A percentile compares a stretch with the other conserved stretches of the same genome.
Evolutionary conservation across 2,329 filamentous ascomycete species (phyloP).

Genomic region (Phyllosticta citrichinensis): DNA sequence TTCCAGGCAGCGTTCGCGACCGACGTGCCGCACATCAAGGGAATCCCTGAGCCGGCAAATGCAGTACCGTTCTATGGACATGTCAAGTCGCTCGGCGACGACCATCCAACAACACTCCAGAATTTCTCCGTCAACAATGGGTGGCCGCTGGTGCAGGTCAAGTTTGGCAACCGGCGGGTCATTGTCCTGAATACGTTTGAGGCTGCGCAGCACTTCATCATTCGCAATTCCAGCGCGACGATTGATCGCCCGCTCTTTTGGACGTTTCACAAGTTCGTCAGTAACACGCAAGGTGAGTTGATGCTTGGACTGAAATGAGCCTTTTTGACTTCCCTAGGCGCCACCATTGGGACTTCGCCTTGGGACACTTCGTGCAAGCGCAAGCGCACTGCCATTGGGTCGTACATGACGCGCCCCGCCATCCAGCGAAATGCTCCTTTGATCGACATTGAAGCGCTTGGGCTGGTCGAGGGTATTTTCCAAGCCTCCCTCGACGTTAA

Average conservation of each 20-base stretch:
- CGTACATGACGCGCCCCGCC: slow-evolving; percentile 8
- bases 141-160: slow-evolving; percentile 6
- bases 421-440: slow-evolving; percentile 2
- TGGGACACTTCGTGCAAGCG: slow-evolving; percentile 9
- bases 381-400: slow-evolving; percentile 7
- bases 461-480: not conserved
- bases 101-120: not conserved
- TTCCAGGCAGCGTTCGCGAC: slow-evolving; percentile 15
- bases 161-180: slow-evolving; percentile 1
- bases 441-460: slow-evolving; percentile 5
- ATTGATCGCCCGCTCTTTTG: slow-evolving; percentile 3
- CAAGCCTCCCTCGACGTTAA: not conserved
- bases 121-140: not conserved
- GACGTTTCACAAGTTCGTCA: slow-evolving; percentile 5
- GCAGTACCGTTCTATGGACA: slow-evolving; percentile 4
- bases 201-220: slow-evolving; percentile 6
- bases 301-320: not conserved
- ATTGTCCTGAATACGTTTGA: slow-evolving; percentile 3
- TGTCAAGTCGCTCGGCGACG: not conserved
- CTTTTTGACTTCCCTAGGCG: not conserved
- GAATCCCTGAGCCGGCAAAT: not conserved
- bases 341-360: slow-evolving; percentile 5
- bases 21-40: not conserved
- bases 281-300: slow-evolving; percentile 3
- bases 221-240: slow-evolving; percentile 4